Conservation (phyloP, 2,329 filamentous ascomycete species). For the Sporothrix curviconia region DNA sequence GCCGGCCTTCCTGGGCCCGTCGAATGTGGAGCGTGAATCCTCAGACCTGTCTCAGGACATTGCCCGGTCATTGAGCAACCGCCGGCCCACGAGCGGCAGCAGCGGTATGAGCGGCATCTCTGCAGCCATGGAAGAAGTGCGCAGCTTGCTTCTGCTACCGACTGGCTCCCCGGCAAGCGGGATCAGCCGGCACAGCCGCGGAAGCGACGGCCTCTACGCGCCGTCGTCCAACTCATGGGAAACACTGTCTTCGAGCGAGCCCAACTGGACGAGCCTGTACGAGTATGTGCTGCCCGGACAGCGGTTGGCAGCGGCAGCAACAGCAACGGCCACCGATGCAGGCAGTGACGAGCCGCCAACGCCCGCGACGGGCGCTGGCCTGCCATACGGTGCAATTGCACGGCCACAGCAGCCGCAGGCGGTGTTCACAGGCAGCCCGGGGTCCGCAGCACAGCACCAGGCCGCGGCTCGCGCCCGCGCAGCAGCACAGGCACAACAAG, state of each 20-base stretch:
- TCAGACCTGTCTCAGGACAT: constrained; percentile 16
- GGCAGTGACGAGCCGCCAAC: constrained; percentile 9
- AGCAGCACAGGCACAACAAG: not conserved
- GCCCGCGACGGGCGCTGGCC: constrained; percentile 1
- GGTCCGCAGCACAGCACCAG: constrained; percentile 6
- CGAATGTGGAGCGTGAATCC: not conserved
- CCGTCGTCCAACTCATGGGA: constrained; percentile 19
- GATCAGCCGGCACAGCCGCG: not conserved
- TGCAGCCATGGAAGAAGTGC: constrained; percentile 20
- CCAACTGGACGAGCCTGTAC: constrained; percentile 20
- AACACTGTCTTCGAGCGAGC: constrained; percentile 17
- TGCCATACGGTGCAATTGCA: not conserved
- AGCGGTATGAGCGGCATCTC: constrained; percentile 18
- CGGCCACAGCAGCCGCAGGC: constrained; percentile 1
- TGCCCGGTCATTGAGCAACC: constrained; percentile 16
- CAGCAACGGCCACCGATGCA: constrained; percentile 2
- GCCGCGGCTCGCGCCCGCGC: not conserved
- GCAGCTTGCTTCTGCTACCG: constrained; percentile 15
- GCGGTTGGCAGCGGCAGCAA: not conserved
- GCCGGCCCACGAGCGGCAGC: not conserved
- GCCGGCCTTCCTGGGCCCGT: constrained; percentile 9
- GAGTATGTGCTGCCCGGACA: constrained; percentile 6
- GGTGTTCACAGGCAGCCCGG: constrained; percentile 4
- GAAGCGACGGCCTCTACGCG: not conserved
- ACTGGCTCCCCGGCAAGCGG: constrained; percentile 7